Evolutionary conservation across 768 basidiomycete species (phyloP), one percentile per base, ranked within the genome.

Genomic region (Russula foetens): DNA sequence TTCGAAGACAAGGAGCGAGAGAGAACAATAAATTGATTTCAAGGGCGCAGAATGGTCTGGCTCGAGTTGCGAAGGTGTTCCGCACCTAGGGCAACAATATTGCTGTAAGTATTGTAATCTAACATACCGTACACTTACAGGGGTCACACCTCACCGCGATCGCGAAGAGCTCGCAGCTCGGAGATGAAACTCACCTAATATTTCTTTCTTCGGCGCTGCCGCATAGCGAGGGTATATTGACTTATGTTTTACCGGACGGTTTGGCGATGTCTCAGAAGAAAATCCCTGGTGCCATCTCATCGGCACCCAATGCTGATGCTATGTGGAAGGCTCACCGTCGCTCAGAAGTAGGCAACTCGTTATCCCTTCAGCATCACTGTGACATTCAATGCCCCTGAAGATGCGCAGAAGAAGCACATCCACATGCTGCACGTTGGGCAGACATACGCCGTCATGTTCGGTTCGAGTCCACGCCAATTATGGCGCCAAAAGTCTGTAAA

Each of bases 401-500:
- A 29, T 26, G 31, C 41, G 35, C n/a, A 50, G 29, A 35, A 53
- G 53, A 60, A 60, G 59, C 29, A 38, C 33, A 14, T 29, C 44
- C 35, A 54, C 59, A 53, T 47, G 45, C 24, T 58, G 45, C 45
- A 33, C 48, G 19, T 43, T 29, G 35, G 45, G 23, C 17, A 56
- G 44, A 17, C 45, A 51, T 41, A 53, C 50, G 50, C 55, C 60
- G 60, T 53, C 50, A 62, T 50, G 23, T 29, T 62, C 35, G 44
- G 55, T 15, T 53, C 56, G 23, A 47, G 23, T 43, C 19, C 43
- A 49, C 53, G n/a, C 53, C 31, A 31, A 57, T 53, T 46, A 57
- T 48, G 38, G 28, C 50, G 51, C 45, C 61, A 53, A 47, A 41
- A 14, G 29, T 29, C 44, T 38, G 49, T 35, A 2, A 9, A 19